Percentiles rank a stretch among this genome's conserved stretches.
Evolutionary conservation across 768 basidiomycete genomes (phyloP).

Genomic region (Boletellus ananiceps): DNA sequence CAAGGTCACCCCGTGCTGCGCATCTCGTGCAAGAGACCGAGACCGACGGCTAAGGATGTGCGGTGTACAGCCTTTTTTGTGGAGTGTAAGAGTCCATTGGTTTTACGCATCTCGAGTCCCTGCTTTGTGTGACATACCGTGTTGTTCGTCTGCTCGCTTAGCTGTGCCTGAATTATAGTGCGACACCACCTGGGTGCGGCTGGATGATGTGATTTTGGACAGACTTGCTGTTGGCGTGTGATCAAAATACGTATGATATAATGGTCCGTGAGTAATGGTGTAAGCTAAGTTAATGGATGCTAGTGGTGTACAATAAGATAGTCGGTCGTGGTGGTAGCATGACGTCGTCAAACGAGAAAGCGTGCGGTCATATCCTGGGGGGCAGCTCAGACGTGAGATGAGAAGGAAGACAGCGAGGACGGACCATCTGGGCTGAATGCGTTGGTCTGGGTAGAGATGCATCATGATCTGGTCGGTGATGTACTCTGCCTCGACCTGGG

Average conservation of each 20-base stretch:
- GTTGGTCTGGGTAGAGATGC: slow-evolving; percentile 31
- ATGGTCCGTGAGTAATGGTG: slow-evolving; percentile 11
- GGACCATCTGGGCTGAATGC: slow-evolving; percentile 32
- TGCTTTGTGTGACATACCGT: too few species aligned
- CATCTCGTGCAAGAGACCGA: slow-evolving; percentile 15
- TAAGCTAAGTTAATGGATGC: slow-evolving; percentile 20
- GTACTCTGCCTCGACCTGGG: slow-evolving; percentile 31
- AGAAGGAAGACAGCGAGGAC: slow-evolving; percentile 1
- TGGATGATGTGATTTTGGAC: not conserved
- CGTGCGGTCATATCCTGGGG: slow-evolving; percentile 20
- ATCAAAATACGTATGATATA: slow-evolving; percentile 10
- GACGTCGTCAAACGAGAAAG: not conserved
- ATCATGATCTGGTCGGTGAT: slow-evolving; percentile 34
- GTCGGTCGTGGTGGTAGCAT: slow-evolving; percentile 4
- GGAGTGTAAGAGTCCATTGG: not conserved
- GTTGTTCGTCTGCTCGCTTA: not conserved
- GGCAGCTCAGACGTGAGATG: not conserved
- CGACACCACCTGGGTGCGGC: not conserved
- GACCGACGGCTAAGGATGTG: slow-evolving; percentile 1
- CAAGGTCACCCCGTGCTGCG: slow-evolving; percentile 9
- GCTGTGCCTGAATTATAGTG: not conserved
- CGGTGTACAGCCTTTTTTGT: not conserved
- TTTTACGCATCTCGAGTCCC: too few species aligned
- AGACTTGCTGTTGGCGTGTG: slow-evolving; percentile 13
- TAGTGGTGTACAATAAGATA: slow-evolving; percentile 14